Base-by-base conservation (phyloP, 164 flowering plant genomes). In the Warburgia ugandensis region DNA sequence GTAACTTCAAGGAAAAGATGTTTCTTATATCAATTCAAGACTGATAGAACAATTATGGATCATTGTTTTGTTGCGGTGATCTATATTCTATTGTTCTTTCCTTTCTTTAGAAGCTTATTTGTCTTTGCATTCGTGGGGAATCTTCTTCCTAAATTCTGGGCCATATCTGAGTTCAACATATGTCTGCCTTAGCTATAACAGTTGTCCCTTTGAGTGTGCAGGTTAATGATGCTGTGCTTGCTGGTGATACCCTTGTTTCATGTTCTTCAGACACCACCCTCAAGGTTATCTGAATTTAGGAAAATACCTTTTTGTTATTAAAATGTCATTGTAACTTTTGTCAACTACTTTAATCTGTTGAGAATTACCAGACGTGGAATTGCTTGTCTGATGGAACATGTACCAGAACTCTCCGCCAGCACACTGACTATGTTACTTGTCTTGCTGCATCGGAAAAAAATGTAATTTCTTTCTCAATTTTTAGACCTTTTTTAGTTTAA, bases 351-450 rank as follows among this genome's bases (percentile, higher is more conserved):
- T 41, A 8, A 36, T 39, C 43, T 48, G 14, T 49, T 31, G 46
- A 31, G 45, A 52, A 28, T 29, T 41, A 19, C 53, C 75, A 92
- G 99, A 73, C 81, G 16, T 92, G 99, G 99, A 72, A 80, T 75
- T 63, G 82, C 73, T 78, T 70, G 42, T 80, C 89, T n/a, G 84
- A 84, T 66, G 97, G 92, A 64, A 64, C 63, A 38, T 88, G 97
- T 52, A 77, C 71, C 16, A 76, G 71, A 75, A 88, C 99, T 58
- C 75, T 88, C 26, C 84, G 77, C 25, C 97, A 82, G 42, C 99
- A 92, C 66, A 73, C 97, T 36, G 99, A 92, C 60, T 92, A 92
- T 68, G 99, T 92, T 48, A 86, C 94, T 45, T 88, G 97, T 68
- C 89, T 92, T 45, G 94, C 97, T 42, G 69, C 84, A 33, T 85